These are phyloP conservation scores for Penicillium subrubescens DNA, from an alignment of 495 filamentous ascomycete genomes.

Conservation along the genomic window DNA sequence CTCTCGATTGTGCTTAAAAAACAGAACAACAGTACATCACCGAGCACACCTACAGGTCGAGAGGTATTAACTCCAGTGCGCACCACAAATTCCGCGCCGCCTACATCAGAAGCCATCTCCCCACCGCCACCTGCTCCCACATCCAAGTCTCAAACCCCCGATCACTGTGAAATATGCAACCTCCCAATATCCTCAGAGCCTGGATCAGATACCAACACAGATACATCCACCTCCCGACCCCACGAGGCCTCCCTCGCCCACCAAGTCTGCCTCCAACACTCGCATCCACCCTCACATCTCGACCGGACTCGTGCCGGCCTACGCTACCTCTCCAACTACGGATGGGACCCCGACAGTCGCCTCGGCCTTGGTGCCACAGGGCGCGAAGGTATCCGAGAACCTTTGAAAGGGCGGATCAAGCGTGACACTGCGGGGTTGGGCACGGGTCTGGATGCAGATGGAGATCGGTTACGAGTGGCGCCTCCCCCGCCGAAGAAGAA, in stretches of 20 bases:
- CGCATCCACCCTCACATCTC: conserved; percentile 80
- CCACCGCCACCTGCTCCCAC: conserved; percentile 9
- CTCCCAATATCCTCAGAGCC: conserved; percentile 46
- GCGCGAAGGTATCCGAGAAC: conserved; percentile 70
- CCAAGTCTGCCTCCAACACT: conserved; percentile 77
- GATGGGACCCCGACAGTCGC: conserved; percentile 85
- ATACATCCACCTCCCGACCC: conserved; percentile 25
- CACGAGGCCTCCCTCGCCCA: conserved; percentile 80
- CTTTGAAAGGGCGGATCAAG: conserved; percentile 73
- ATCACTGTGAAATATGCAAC: conserved; percentile 60
- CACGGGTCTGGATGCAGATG: conserved; percentile 30
- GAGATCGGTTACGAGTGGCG: conserved; percentile 21
- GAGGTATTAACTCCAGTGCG: conserved; percentile 9
- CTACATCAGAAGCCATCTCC: conserved; percentile 14
- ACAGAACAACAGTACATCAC: conserved; percentile 28
- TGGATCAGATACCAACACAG: background rate
- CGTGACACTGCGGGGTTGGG: conserved; percentile 76
- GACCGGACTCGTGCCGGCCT: conserved; percentile 80
- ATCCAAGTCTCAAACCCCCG: background rate
- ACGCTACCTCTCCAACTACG: conserved; percentile 70
- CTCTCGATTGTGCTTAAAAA: conserved; percentile 65
- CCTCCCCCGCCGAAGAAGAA: conserved; percentile 49
- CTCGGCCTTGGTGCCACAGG: conserved; percentile 69
- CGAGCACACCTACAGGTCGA: conserved; percentile 18
- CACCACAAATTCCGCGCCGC: conserved; percentile 22